Base-by-base conservation (phyloP, 768 basidiomycete genomes). In the Pleurotus giganteus region DNA sequence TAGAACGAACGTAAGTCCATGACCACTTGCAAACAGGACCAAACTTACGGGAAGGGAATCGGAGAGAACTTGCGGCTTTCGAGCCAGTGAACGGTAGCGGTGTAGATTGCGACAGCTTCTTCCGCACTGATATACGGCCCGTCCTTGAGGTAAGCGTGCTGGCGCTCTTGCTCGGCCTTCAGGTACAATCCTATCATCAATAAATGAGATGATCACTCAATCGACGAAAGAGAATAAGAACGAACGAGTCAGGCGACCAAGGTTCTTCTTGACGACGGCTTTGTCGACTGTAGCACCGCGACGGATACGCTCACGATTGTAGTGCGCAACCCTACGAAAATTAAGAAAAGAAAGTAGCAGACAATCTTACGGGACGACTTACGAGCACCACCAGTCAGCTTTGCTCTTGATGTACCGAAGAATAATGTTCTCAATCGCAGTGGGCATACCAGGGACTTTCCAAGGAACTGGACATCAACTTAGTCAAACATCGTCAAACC, bases 371-470 rank as follows among this genome's bases (percentile, higher is more conserved):
- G 13, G 3, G 7, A 28, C 6, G 2, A 78, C 86, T 61, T 69
- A 88, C 77, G 91, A 95, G 69, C 89, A 89, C 94, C 94, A 98
- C 96, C 96, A 98, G 68, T 99, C 96, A 19, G 95, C 91, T 78
- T 99, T 99, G 74, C 88, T 91, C 80, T 99, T 99, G 81, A 98
- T 95, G 74, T 98, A 99, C 49, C 96, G 89, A 37, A 99, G 72
- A 59, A 99, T 98, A 70, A 99, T 98, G 70, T 98, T 98, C 74
- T 99, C 97, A 59, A 99, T 97, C 9, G 97, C 94, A 0, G 97
- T 98, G 0, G 94, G 94, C 97, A 98, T 98, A 34, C 97, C 97
- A 8, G 95, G 97, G 1, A 98, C 97, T 72, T 98, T 98, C 97
- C 97, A 99, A 19, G 97, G 97, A 64, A 99, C 88, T 83, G 71